A percentile compares a stretch with the other conserved stretches of the same genome.
These are phyloP conservation scores for Aspergillus alliaceus DNA, from an alignment of 2,329 filamentous ascomycete genomes.

Conservation along the genomic window DNA sequence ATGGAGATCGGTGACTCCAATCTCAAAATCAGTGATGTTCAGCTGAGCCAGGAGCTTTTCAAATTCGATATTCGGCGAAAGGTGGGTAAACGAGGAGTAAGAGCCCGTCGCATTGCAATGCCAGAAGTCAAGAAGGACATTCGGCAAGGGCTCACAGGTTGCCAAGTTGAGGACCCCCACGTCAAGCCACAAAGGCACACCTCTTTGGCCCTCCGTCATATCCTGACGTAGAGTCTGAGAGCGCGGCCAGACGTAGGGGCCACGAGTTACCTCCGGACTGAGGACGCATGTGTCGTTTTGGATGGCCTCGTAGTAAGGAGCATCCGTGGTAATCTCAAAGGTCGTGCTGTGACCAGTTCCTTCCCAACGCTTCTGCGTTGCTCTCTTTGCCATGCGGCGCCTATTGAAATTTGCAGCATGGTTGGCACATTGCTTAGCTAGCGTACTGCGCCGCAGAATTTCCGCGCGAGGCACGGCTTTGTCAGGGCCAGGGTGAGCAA, in stretches of 20 bases:
- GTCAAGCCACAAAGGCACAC: constrained; percentile 44
- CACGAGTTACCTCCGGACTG: constrained; percentile 38
- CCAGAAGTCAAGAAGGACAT: constrained; percentile 44
- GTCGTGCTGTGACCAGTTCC: neutral
- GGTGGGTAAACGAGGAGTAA: constrained; percentile 31
- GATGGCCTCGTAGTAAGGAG: constrained; percentile 20
- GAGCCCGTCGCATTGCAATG: constrained; percentile 45
- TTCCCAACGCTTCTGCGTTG: neutral
- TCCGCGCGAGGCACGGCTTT: neutral
- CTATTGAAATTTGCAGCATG: neutral
- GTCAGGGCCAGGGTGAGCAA: constrained; percentile 4
- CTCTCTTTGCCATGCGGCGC: constrained; percentile 1
- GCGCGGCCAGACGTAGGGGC: constrained; percentile 37
- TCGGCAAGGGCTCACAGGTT: constrained; percentile 39
- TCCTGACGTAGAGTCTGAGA: constrained; percentile 42
- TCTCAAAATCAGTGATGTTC: constrained; percentile 27
- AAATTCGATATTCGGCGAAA: constrained; percentile 32
- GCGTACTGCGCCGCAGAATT: neutral
- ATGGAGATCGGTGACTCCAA: constrained; percentile 19
- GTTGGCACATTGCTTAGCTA: constrained; percentile 3
- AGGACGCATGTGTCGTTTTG: constrained; percentile 34
- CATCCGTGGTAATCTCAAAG: constrained; percentile 5
- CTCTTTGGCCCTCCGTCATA: constrained; percentile 36
- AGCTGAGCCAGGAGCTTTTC: constrained; percentile 25
- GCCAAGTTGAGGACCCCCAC: constrained; percentile 44